These are phyloP conservation scores for Pontederia paniculata DNA, from an alignment of 176 grass and related monocot genomes.

Conservation along the genomic window DNA sequence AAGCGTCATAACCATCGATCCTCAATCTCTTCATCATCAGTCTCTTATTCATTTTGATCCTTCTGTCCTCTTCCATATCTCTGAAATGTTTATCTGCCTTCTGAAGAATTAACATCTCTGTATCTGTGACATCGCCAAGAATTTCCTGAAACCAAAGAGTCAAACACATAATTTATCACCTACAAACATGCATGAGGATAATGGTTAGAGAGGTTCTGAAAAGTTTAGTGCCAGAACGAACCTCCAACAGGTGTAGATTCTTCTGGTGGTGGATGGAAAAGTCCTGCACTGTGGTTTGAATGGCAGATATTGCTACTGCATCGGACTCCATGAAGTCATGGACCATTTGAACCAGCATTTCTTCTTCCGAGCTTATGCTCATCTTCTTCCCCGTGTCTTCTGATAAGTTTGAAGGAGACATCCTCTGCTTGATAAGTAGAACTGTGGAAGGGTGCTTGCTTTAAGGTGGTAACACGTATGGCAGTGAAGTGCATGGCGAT, in stretches of 20 bases:
- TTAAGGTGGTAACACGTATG: neutral
- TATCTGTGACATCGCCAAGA: neutral
- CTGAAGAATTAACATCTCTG: constrained; percentile 19
- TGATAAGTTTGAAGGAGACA: neutral
- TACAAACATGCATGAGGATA: neutral
- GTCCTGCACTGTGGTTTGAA: too few species aligned
- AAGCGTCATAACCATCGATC: constrained; percentile 58
- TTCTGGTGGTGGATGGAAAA: neutral
- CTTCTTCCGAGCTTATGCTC: constrained; percentile 6
- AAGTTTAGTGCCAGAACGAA: neutral
- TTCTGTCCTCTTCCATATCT: constrained; percentile 36
- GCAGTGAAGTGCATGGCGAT: too few species aligned
- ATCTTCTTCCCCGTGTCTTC: neutral
- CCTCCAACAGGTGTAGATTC: neutral
- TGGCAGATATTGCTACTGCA: neutral
- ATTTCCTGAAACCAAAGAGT: neutral
- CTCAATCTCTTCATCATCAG: constrained; percentile 52
- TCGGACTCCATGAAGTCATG: constrained; percentile 17
- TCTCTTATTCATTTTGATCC: constrained; percentile 39
- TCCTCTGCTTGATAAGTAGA: neutral
- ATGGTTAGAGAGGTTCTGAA: neutral
- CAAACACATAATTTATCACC: neutral
- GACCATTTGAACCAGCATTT: constrained; percentile 11
- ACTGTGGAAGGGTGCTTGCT: neutral
- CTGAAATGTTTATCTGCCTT: constrained; percentile 34